Conservation (phyloP, 805 yeast genomes). For the Ascoidea asiatica region DNA sequence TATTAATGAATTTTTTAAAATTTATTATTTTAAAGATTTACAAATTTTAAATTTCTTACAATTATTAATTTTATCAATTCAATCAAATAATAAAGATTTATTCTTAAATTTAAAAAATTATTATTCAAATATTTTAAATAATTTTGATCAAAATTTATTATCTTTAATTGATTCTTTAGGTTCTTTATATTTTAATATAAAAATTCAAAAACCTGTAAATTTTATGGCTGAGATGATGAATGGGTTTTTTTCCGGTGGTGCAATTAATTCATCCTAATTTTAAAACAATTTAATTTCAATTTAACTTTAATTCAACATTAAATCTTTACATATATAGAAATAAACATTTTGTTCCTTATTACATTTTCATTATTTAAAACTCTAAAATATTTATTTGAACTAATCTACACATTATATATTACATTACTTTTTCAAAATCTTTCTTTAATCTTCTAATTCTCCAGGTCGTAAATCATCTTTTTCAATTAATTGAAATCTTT, state of each 20-base stretch:
- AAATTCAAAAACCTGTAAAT: constrained; percentile 37
- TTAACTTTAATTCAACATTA: too few relatives aligned
- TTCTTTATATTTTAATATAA: constrained; percentile 41
- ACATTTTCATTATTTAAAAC: too few relatives aligned
- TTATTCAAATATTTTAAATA: constrained; percentile 20
- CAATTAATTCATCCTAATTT: too few relatives aligned
- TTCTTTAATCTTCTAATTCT: not conserved
- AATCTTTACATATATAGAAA: too few relatives aligned
- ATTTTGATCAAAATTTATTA: constrained; percentile 22
- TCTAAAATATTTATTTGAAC: too few relatives aligned
- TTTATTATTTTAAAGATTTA: constrained; percentile 24
- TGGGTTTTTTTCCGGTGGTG: constrained; percentile 42
- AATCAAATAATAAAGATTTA: constrained; percentile 35
- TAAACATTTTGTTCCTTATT: too few relatives aligned
- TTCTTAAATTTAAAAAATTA: constrained; percentile 38
- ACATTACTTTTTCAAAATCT: too few relatives aligned
- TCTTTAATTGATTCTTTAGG: constrained; percentile 46
- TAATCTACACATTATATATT: too few relatives aligned
- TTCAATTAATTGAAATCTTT: not conserved
- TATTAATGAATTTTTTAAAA: constrained; percentile 19
- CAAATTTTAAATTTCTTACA: constrained; percentile 57
- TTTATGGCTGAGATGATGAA: constrained; percentile 68
- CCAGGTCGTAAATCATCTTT: not conserved
- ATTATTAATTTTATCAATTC: constrained; percentile 46
- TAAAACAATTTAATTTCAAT: too few relatives aligned